These are phyloP conservation scores for Daldinia loculata DNA, from an alignment of 495 filamentous ascomycete genomes.

Conservation along the genomic window DNA sequence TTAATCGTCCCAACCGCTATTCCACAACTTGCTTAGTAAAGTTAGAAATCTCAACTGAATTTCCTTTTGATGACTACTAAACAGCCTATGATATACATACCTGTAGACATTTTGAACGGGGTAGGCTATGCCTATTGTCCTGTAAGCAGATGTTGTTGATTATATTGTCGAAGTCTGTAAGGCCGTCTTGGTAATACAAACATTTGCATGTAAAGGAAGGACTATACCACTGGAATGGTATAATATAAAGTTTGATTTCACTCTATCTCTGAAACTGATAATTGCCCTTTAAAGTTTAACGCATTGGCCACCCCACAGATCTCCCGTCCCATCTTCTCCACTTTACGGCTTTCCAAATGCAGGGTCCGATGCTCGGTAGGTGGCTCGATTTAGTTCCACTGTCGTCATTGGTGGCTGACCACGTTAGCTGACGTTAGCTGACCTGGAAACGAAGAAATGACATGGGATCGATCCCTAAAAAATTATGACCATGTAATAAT, in stretches of 20 bases:
- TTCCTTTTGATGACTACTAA: not conserved
- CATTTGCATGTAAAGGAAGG: too few species aligned
- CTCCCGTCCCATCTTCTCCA: conserved; percentile 24
- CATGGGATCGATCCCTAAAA: conserved; percentile 36
- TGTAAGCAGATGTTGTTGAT: too few species aligned
- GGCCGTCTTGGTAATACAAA: too few species aligned
- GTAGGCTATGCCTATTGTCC: too few species aligned
- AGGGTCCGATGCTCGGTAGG: conserved; percentile 48
- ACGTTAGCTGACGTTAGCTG: conserved; percentile 18
- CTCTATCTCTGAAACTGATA: not conserved
- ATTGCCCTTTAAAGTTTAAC: conserved; percentile 25
- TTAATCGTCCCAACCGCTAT: too few species aligned
- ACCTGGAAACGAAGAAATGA: conserved; percentile 25
- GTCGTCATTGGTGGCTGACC: conserved; percentile 45
- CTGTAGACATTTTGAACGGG: too few species aligned
- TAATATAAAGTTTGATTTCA: not conserved
- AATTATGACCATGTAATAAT: conserved; percentile 25
- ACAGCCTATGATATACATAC: too few species aligned
- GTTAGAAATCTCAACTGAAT: not conserved
- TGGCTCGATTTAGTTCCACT: conserved; percentile 40
- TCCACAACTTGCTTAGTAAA: too few species aligned
- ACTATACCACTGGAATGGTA: not conserved
- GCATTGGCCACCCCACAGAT: conserved; percentile 36
- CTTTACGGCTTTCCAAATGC: conserved; percentile 38
- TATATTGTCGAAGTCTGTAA: too few species aligned